Percentiles rank a stretch among this genome's conserved stretches.
These are phyloP conservation scores for Chrysoporthe cubensis DNA, from an alignment of 2,329 filamentous ascomycete genomes.

Conservation along the genomic window DNA sequence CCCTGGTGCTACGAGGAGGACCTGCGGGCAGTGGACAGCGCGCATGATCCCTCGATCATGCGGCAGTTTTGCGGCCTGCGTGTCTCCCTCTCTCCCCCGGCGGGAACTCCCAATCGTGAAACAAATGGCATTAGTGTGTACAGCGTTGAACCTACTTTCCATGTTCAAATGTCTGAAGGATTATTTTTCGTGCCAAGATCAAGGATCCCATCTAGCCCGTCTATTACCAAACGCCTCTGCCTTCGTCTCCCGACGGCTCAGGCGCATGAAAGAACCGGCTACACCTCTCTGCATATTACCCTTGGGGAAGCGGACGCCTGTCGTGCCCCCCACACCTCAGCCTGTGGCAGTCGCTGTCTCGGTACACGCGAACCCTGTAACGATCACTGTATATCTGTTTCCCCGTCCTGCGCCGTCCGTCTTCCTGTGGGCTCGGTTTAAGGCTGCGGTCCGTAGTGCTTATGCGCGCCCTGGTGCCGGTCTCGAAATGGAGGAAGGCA, in stretches of 20 bases:
- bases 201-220: slow-evolving; percentile 43
- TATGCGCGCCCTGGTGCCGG: background rate
- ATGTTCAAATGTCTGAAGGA: slow-evolving; percentile 62
- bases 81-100: background rate
- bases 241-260: slow-evolving; percentile 38
- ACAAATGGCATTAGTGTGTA: slow-evolving; percentile 62
- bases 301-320: background rate
- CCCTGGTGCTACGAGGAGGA: background rate
- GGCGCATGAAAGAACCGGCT: slow-evolving; percentile 61
- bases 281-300: slow-evolving; percentile 39
- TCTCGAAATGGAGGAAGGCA: background rate
- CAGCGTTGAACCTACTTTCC: slow-evolving; percentile 54
- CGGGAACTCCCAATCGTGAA: background rate
- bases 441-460: background rate
- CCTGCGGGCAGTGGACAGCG: background rate
- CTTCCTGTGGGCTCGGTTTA: background rate
- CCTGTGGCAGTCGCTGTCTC: background rate
- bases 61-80: background rate
- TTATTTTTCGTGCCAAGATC: slow-evolving; percentile 59
- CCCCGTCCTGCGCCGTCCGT: background rate
- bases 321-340: background rate
- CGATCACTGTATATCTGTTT: background rate
- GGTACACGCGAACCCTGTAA: background rate
- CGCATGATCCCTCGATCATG: background rate
- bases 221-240: slow-evolving; percentile 63